Evolutionary conservation across 257 asterid genomes (phyloP).

Genomic region (Striga asiatica): DNA sequence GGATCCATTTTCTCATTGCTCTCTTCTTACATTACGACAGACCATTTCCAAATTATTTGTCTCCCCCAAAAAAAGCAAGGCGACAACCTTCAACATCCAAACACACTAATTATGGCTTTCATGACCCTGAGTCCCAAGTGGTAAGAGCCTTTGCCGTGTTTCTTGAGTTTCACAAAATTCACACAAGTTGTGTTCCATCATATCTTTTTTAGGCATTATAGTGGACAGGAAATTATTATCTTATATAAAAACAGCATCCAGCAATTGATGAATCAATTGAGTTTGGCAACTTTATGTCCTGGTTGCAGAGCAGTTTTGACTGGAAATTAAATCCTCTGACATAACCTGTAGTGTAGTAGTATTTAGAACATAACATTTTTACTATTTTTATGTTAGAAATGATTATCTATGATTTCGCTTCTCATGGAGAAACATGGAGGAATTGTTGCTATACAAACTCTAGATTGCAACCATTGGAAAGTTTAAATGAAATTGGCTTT

Average conservation of each 20-base stretch:
- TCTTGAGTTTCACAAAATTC: slow-evolving; percentile 9
- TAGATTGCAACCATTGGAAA: neutral
- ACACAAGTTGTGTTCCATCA: slow-evolving; percentile 7
- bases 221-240: neutral
- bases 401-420: neutral
- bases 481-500: too few relatives aligned
- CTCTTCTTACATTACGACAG: slow-evolving; percentile 34
- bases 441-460: slow-evolving; percentile 1
- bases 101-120: slow-evolving; percentile 29
- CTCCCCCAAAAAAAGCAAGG: slow-evolving; percentile 34
- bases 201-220: slow-evolving; percentile 11
- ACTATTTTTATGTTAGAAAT: slow-evolving; percentile 7
- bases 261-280: neutral
- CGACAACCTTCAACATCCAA: slow-evolving; percentile 25
- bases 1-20: slow-evolving; percentile 16
- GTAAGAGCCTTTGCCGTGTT: slow-evolving; percentile 29
- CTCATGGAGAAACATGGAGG: neutral
- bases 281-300: neutral
- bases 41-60: slow-evolving; percentile 29
- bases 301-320: slow-evolving; percentile 1
- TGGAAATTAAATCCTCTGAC: neutral
- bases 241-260: neutral
- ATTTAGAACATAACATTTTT: neutral
- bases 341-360: neutral
- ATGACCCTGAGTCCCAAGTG: slow-evolving; percentile 32